Conservation (phyloP, 305 asterid species). For the Salvia sclarea region DNA sequence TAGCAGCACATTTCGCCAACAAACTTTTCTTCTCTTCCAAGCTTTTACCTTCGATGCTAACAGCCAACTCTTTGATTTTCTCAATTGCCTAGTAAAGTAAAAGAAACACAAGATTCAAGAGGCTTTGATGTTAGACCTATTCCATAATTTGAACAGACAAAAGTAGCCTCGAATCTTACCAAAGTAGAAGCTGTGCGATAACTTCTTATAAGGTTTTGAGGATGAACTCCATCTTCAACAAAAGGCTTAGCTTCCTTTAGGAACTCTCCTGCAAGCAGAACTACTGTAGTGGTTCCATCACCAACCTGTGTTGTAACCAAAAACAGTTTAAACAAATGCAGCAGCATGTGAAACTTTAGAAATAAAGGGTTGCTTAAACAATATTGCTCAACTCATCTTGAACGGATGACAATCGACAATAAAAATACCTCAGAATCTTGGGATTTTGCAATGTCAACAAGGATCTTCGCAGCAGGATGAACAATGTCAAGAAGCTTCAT, state of each 20-base stretch:
- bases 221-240: slow-evolving; percentile 96
- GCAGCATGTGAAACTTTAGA: neutral
- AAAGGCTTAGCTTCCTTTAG: slow-evolving; percentile 97
- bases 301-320: slow-evolving; percentile 68
- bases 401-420: no score
- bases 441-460: slow-evolving; percentile 96
- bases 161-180: slow-evolving; percentile 45
- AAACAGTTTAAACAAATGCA: neutral
- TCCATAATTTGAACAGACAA: slow-evolving; percentile 10
- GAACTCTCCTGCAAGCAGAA: slow-evolving; percentile 94
- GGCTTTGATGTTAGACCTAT: slow-evolving; percentile 12
- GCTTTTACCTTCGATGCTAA: slow-evolving; percentile 91
- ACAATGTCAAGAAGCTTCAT: slow-evolving; percentile 97
- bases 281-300: slow-evolving; percentile 98
- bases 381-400: slow-evolving; percentile 11
- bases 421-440: slow-evolving; percentile 98
- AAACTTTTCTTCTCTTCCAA: slow-evolving; percentile 85
- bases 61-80: slow-evolving; percentile 81
- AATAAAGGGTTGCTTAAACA: neutral
- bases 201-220: slow-evolving; percentile 93
- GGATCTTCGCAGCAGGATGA: slow-evolving; percentile 98
- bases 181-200: slow-evolving; percentile 73
- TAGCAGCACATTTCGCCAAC: slow-evolving; percentile 96
- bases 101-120: neutral
- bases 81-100: slow-evolving; percentile 63